Base-by-base conservation (phyloP, 306 rosid genomes). In the Gleditsia sinensis region DNA sequence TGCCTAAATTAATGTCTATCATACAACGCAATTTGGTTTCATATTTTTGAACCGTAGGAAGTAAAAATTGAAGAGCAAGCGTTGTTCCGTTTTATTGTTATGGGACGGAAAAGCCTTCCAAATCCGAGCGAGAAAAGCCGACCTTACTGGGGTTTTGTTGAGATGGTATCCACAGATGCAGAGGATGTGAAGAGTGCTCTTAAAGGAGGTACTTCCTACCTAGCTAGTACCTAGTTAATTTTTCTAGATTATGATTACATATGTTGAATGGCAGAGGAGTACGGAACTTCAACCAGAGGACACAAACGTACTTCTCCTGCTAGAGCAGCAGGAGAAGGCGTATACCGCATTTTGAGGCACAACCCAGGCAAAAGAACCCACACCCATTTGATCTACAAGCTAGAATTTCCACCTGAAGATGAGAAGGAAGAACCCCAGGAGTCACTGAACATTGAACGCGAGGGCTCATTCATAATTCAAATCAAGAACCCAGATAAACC, bases 371-470 rank as follows among this genome's bases (percentile, higher is more conserved):
- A 61, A 63, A 82, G 23, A 77, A 75, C 50, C 42, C 49, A 61
- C 78, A 76, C 88, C 17, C 94, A 89, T 77, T 79, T 87, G 84
- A 77, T 86, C 49, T 87, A 89, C 81, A 89, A 85, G 82, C 87
- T 87, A 10, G 90, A 85, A 71, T 66, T 87, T 51, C 90, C 88
- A 16, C 23, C 76, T 0, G 63, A 78, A 49, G 62, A 73, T 0
- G 82, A 74, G 49, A 68, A 66, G 59, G 72, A 75, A 0, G 84
- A 79, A 67, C 82, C 95, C 1, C 95, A 89, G 16, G 79, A 89
- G 23, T 70, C 80, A 0, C 78, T 87, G 9, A 85, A 87, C 83
- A 79, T 87, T 25, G 79, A 85, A 21, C 79, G 64, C 7, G 82
- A 85, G 68, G 91, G 78, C 46, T 87, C 92, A 2, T 85, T 85